Base-by-base conservation (phyloP, 495 filamentous ascomycete species). In the Tuber melanosporum region DNA sequence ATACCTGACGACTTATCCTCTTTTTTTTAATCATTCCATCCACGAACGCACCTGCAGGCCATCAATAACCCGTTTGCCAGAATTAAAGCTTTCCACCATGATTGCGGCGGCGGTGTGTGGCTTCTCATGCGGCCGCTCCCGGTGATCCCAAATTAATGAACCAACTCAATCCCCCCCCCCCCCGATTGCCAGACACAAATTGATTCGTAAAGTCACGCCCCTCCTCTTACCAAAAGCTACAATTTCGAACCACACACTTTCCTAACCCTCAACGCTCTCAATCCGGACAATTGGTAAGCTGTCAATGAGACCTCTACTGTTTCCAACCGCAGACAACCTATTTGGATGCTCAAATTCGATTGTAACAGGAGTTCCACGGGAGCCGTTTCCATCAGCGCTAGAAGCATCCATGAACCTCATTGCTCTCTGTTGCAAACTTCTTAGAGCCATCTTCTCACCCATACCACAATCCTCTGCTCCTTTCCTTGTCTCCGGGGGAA, bases 271-370 rank as follows among this genome's bases (percentile, higher is more conserved):
- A 32, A 80, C 52, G 62, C 72, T 66, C 39, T 79, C 73, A 57
- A 80, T 71, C 36, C 73, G 78, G 45, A 80, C 41, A 39, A 80
- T 49, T 19, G 78, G 78, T 19, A 80, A 52, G 49, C 32, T 70
- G 20, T 73, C 77, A 62, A 76, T 80, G 62, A 36, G 57, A 49
- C 57, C 73, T 49, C 77, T 19, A 71, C 69, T 45, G 69, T 52
- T n/a, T 66, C 66, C 39, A 19, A 46, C 49, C 41, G 75, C 62
- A 57, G 45, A 10, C 66, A 74, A 69, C 42, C 71, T 42, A 66
- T 71, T 71, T n/a, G 47, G 76, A 9, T 32, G 70, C 26, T 62
- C 26, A 71, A 77, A 71, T 36, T 44, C 66, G 45, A 39, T 71
- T 39, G 47, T 47, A 36, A 36, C 57, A 66, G 57, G 57, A 36